Base-by-base conservation (phyloP, 441 rosid species). In the Jatropha multifida region DNA sequence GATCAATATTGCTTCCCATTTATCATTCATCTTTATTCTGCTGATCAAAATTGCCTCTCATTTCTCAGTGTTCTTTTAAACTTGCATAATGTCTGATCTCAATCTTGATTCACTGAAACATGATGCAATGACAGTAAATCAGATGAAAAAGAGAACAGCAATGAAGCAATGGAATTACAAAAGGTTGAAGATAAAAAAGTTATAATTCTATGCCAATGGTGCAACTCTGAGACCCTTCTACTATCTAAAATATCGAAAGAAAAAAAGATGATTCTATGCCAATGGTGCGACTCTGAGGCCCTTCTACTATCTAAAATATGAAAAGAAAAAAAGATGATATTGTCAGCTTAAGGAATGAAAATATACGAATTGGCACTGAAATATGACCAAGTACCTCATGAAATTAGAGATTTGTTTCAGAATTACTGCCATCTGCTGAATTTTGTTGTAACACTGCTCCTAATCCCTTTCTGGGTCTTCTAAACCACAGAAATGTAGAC, bases 401-500 rank as follows among this genome's bases (percentile, higher is more conserved):
- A 64, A 52, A 48, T 79, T 74, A 78, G 44, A 37, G 69, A 48
- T 74, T 79, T 65, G 55, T 58, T 67, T 79, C 81, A 73, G 79
- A 76, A 73, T 66, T 55, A 68, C 71, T 44, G 70, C 18, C 73
- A 73, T 77, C 49, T 65, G 32, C 83, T 10, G 74, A 69, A 78
- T 72, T 61, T 48, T 69, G 23, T 52, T 15, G 66, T 7, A 27
- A 12, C 41, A 18, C 37, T 69, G 65, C 66, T 68, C 44, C 81
- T 13, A 86, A 81, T 62, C 81, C 72, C 78, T 74, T 82, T 75
- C 64, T 79, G 32, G 90, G 82, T 85, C 83, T 86, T 85, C 86
- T 90, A 75, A 75, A 79, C 94, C 98, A 88, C 60, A 81, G 64
- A 75, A 86, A 81, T 23, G 81, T 68, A 76, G 83, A 83, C 96